These are phyloP conservation scores for Neonectria hederae DNA, from an alignment of 2,329 filamentous ascomycete genomes.

Conservation along the genomic window DNA sequence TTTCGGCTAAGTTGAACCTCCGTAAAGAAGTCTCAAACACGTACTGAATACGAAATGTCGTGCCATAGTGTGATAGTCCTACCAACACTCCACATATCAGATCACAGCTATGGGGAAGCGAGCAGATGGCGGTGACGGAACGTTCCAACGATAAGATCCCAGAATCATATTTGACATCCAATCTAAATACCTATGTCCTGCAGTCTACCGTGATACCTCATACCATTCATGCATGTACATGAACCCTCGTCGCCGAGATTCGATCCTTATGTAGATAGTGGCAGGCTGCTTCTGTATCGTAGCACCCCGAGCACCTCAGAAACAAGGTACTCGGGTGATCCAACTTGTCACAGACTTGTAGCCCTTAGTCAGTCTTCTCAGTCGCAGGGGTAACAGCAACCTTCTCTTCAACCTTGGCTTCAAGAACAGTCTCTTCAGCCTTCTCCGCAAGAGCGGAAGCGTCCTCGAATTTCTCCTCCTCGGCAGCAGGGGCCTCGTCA, in stretches of 20 bases:
- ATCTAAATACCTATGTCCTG: constrained; percentile 5
- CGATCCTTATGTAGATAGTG: not conserved
- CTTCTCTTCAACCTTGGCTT: constrained; percentile 5
- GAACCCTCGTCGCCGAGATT: not conserved
- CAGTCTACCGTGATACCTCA: not conserved
- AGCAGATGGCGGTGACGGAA: not conserved
- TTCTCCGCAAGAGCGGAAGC: not conserved
- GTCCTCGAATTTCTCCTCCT: constrained; percentile 3
- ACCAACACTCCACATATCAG: not conserved
- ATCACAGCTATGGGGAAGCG: not conserved
- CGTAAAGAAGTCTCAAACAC: not conserved
- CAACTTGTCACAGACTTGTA: not conserved
- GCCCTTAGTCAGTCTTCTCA: constrained; percentile 8
- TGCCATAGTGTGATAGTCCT: not conserved
- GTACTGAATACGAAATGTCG: not conserved
- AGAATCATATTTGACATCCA: constrained; percentile 5
- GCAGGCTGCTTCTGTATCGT: not conserved
- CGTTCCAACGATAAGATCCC: not conserved
- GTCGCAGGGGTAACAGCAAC: not conserved
- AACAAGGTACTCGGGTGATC: not conserved
- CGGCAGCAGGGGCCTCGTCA: constrained; percentile 1
- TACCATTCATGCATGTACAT: constrained; percentile 1
- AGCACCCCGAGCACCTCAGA: not conserved
- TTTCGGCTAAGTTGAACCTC: too few relatives aligned
- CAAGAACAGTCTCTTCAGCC: not conserved